These are phyloP conservation scores for Phytopythium sindhum DNA, from an alignment of 352 stramenopile species.

Conservation along the genomic window DNA sequence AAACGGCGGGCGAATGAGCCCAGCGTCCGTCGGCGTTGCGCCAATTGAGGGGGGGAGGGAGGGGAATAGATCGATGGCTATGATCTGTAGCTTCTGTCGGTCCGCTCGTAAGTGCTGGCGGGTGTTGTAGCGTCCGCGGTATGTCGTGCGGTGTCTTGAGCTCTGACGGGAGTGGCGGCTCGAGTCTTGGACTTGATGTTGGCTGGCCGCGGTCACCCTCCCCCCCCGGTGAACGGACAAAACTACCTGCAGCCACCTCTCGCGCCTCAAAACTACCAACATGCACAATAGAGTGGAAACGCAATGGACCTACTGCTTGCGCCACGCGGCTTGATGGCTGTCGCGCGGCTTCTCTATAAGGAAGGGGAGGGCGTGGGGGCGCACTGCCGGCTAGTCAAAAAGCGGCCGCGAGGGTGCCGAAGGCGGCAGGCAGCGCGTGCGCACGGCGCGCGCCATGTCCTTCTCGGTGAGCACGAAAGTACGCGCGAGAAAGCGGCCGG, in stretches of 20 bases:
- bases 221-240: background rate
- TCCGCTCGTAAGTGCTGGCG: background rate
- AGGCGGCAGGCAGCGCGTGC: conserved; percentile 31
- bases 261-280: background rate
- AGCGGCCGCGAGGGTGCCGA: conserved; percentile 28
- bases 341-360: background rate
- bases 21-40: background rate
- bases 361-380: background rate
- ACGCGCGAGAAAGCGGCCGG: conserved; percentile 28
- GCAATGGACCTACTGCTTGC: background rate
- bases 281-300: background rate
- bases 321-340: background rate
- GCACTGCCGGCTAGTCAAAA: conserved; percentile 30
- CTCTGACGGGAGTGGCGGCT: too few relatives aligned
- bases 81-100: background rate
- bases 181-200: too few relatives aligned
- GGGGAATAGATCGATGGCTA: too few relatives aligned
- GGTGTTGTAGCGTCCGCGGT: background rate
- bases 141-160: background rate
- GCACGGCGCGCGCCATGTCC: conserved; percentile 24
- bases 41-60: background rate
- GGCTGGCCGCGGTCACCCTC: too few relatives aligned
- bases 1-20: background rate
- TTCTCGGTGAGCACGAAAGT: conserved; percentile 32
- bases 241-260: background rate